Evolutionary conservation across 192 early-diverging fungal genomes (phyloP), one percentile per base, ranked within the genome.

Genomic region (Glomus cerebriforme): DNA sequence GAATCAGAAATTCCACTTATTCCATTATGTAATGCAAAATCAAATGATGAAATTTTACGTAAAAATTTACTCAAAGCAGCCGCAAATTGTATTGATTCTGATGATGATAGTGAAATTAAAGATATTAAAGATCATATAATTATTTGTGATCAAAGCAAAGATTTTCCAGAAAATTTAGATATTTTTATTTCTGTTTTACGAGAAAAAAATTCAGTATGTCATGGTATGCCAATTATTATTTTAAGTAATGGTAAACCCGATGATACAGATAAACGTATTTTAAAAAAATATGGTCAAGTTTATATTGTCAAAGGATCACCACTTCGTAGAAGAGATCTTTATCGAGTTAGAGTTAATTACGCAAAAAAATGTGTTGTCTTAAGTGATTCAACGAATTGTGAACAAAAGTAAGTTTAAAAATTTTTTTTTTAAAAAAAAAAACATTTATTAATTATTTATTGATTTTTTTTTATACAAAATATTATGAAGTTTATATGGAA

Each of bases 181-280:
- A 91, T 89, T 81, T 87, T 94, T 74, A 78, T 94, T 70, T 89
- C 86, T 49, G 88, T 91, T 26, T 82, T 92, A 77, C 90, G 93
- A 32, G 87, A 86, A 22, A 87, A 88, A 35, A 84, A 90, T 47
- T 83, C 85, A 15, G 7, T 8, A 34, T 67, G 65, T 67, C 65
- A 15, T 67, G 78, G 75, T 24, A 62, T 82, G 74, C 82, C 86
- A 1, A 85, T 94, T 19, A 91, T 93, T 39, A 87, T 94, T 66
- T 82, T 94, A 71, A 85, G 83, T 63, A 78, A 80, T 7, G 83
- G 65, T 10, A 85, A 87, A 34, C 91, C 91, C 7, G 67, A 81
- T 22, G 70, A 58, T 2, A 78, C 82, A 29, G 79, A 85, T 43
- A 77, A 78, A 67, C 81, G 68, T 13, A 74, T 82, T 32, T 83